These are phyloP conservation scores for Cutaneotrichosporon mucoides DNA, from an alignment of 1,284 basidiomycete genomes.

Conservation along the genomic window DNA sequence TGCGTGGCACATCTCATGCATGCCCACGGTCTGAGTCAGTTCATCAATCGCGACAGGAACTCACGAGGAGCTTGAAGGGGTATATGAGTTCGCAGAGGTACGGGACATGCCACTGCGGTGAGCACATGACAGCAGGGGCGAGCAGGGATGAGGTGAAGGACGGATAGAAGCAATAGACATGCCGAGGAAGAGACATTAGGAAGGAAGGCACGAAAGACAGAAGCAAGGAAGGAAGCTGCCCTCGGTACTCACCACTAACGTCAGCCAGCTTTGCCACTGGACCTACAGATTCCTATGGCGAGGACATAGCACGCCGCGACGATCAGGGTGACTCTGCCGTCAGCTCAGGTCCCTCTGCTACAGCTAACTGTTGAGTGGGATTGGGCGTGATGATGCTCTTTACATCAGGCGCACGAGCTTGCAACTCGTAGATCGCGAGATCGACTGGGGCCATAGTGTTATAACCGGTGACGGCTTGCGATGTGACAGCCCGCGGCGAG, in stretches of 20 bases:
- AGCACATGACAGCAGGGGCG: not conserved
- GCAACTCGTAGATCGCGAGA: too few species aligned
- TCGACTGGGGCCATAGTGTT: too few species aligned
- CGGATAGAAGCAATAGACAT: too few species aligned
- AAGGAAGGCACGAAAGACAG: too few species aligned
- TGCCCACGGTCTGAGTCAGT: slow-evolving; percentile 67
- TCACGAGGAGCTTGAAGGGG: slow-evolving; percentile 75
- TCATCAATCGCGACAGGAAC: slow-evolving; percentile 1
- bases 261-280: too few species aligned
- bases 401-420: too few species aligned
- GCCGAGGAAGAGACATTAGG: too few species aligned
- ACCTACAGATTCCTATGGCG: slow-evolving; percentile 37
- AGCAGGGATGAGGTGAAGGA: too few species aligned
- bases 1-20: slow-evolving; percentile 84
- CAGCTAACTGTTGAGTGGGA: not conserved
- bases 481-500: too few species aligned
- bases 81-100: slow-evolving; percentile 61
- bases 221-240: too few species aligned
- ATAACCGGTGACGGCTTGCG: too few species aligned
- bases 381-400: not conserved
- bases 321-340: slow-evolving; percentile 37
- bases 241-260: too few species aligned
- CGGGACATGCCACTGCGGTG: slow-evolving; percentile 22
- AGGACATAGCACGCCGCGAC: slow-evolving; percentile 40
- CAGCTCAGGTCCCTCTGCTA: not conserved